Evolutionary conservation across 2,329 filamentous ascomycete species (phyloP).

Genomic region (Fusarium chlamydosporum): DNA sequence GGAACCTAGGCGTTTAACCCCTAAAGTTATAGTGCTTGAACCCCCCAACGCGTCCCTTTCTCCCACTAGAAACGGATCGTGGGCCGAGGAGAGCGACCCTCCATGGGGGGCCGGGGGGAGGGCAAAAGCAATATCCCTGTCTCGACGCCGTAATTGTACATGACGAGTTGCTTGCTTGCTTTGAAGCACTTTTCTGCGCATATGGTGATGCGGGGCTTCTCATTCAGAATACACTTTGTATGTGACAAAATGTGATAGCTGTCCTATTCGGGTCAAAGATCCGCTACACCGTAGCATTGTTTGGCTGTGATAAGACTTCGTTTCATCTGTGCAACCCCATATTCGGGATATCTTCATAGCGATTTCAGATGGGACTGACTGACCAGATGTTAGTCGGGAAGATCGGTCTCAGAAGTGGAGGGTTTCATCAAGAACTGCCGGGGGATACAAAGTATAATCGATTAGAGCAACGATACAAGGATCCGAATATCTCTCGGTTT

Average conservation of each 20-base stretch:
- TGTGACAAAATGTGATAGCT: slow-evolving; percentile 4
- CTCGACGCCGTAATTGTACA: slow-evolving; percentile 43
- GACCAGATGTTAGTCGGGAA: slow-evolving; percentile 2
- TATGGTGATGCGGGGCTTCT: slow-evolving; percentile 12
- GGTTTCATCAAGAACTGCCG: slow-evolving; percentile 28
- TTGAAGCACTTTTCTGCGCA: not conserved
- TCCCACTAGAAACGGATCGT: slow-evolving; percentile 36
- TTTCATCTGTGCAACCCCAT: not conserved
- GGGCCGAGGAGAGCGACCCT: slow-evolving; percentile 34
- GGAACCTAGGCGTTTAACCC: slow-evolving; percentile 18
- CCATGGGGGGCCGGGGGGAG: no score
- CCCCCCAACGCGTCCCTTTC: slow-evolving; percentile 14
- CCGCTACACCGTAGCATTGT: slow-evolving; percentile 16
- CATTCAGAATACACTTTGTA: slow-evolving; percentile 2
- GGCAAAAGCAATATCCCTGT: slow-evolving; percentile 24
- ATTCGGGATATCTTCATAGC: not conserved
- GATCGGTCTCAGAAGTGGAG: slow-evolving; percentile 7
- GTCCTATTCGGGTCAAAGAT: slow-evolving; percentile 18
- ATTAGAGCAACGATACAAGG: slow-evolving; percentile 2
- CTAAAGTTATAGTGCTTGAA: slow-evolving; percentile 34
- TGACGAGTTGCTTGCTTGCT: slow-evolving; percentile 24
- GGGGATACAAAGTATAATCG: slow-evolving; percentile 1
- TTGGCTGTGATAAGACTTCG: not conserved
- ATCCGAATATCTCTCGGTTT: slow-evolving; percentile 9
- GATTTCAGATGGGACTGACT: not conserved